Conservation (phyloP, 2,329 filamentous ascomycete genomes). For the Colletotrichum trifolii region DNA sequence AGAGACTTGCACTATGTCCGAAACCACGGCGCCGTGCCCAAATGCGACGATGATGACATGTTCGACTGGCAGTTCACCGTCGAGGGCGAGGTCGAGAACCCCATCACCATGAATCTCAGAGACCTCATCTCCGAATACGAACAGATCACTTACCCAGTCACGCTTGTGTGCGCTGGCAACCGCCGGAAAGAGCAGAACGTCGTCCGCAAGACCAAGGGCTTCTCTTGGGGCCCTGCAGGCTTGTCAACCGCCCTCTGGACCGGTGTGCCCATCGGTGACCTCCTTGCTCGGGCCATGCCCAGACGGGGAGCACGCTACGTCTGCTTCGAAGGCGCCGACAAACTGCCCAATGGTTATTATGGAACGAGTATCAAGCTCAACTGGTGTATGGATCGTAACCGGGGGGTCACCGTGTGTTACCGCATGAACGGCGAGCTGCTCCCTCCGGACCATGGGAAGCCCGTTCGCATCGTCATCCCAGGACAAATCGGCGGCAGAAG, state of each 20-base stretch:
- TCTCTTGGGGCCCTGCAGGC: conserved; percentile 92
- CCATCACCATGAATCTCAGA: conserved; percentile 76
- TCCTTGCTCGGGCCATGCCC: conserved; percentile 76
- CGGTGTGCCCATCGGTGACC: conserved; percentile 78
- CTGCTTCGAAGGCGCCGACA: conserved; percentile 92
- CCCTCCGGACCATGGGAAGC: conserved; percentile 86
- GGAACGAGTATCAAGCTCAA: conserved; percentile 89
- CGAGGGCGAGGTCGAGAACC: conserved; percentile 84
- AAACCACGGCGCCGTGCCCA: conserved; percentile 87
- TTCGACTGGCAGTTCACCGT: conserved; percentile 85
- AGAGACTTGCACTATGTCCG: conserved; percentile 91
- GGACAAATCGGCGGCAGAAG: conserved; percentile 93
- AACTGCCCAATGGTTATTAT: conserved; percentile 88
- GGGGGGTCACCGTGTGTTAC: conserved; percentile 87
- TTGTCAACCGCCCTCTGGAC: conserved; percentile 91
- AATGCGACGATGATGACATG: conserved; percentile 77
- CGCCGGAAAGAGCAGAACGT: conserved; percentile 92
- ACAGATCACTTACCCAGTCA: conserved; percentile 87
- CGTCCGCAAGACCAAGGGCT: conserved; percentile 90
- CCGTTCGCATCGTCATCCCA: conserved; percentile 84
- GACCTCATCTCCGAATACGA: conserved; percentile 80
- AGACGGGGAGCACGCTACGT: conserved; percentile 80
- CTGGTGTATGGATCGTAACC: conserved; percentile 86
- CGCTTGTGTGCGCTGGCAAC: conserved; percentile 92
- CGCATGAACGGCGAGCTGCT: conserved; percentile 90